Evolutionary conservation across 1,139 yeast species (phyloP).

Genomic region (Blastobotrys illinoisensis): DNA sequence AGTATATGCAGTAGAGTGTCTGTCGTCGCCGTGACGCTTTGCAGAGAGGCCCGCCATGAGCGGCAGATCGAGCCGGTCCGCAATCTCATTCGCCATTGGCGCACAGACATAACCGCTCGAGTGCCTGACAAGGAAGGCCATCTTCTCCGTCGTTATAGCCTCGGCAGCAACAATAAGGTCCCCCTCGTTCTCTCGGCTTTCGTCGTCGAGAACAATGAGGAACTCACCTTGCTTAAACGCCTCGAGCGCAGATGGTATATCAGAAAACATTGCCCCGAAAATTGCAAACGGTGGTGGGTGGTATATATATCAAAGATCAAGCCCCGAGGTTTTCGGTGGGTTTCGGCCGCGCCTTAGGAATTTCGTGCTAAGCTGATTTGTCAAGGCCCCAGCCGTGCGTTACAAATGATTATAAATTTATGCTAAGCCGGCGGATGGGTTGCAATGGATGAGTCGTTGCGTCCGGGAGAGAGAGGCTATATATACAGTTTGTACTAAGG

Average conservation of each 20-base stretch:
- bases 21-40: conserved; percentile 40
- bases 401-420: background rate
- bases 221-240: conserved; percentile 86
- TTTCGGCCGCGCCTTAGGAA: background rate
- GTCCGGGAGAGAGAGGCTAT: background rate
- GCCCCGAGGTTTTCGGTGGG: background rate
- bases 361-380: background rate
- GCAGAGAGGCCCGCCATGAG: conserved; percentile 51
- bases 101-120: conserved; percentile 89
- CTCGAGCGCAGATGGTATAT: conserved; percentile 68
- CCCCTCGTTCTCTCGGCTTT: conserved; percentile 94
- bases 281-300: background rate
- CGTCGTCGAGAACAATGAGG: conserved; percentile 92
- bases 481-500: background rate
- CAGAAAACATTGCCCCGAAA: conserved; percentile 37
- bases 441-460: background rate
- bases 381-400: background rate
- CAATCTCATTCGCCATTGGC: conserved; percentile 72
- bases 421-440: background rate
- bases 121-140: conserved; percentile 91
- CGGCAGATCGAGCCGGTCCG: conserved; percentile 74
- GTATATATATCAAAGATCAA: background rate
- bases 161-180: conserved; percentile 92
- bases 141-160: conserved; percentile 67
- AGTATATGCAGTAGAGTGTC: conserved; percentile 96